phyloP scores from a whole-genome alignment of 805 yeast species.

The Sungouiozyma ichnusensis region DNA sequence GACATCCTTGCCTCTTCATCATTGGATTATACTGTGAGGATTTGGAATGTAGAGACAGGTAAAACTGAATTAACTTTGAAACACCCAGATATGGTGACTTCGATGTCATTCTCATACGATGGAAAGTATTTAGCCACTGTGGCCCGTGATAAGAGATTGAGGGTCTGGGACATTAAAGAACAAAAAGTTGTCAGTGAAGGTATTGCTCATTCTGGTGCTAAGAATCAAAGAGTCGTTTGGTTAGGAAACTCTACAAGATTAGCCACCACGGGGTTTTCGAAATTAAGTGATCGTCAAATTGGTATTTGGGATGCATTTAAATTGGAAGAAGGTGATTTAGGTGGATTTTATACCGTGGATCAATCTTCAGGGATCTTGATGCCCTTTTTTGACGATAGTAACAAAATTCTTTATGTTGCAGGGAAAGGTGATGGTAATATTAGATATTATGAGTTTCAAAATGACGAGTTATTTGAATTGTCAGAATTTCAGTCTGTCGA shows the following conservation, averaged over 20 bases:
- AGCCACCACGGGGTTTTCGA: slow-evolving; percentile 89
- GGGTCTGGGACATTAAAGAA: slow-evolving; percentile 83
- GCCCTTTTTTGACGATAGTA: slow-evolving; percentile 81
- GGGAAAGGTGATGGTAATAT: slow-evolving; percentile 98
- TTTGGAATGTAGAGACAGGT: slow-evolving; percentile 81
- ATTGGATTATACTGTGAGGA: slow-evolving; percentile 78
- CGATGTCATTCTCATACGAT: slow-evolving; percentile 81
- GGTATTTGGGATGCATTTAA: slow-evolving; percentile 85
- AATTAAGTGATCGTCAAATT: slow-evolving; percentile 85
- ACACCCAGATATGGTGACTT: slow-evolving; percentile 88
- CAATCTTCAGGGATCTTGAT: slow-evolving; percentile 87
- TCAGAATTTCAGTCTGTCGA: slow-evolving; percentile 86
- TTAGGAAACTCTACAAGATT: slow-evolving; percentile 76
- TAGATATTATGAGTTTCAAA: slow-evolving; percentile 81
- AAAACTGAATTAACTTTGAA: slow-evolving; percentile 59
- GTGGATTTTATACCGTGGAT: slow-evolving; percentile 79
- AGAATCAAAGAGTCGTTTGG: slow-evolving; percentile 83
- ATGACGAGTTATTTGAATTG: slow-evolving; percentile 70
- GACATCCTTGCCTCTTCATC: slow-evolving; percentile 85
- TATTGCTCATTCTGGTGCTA: slow-evolving; percentile 86
- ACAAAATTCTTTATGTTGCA: slow-evolving; percentile 72
- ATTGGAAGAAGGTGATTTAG: slow-evolving; percentile 72
- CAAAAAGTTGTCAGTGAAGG: slow-evolving; percentile 75
- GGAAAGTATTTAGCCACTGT: slow-evolving; percentile 84
- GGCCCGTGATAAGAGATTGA: slow-evolving; percentile 77